Base-by-base conservation (phyloP, 2,329 filamentous ascomycete genomes). In the Nemania diffusa region DNA sequence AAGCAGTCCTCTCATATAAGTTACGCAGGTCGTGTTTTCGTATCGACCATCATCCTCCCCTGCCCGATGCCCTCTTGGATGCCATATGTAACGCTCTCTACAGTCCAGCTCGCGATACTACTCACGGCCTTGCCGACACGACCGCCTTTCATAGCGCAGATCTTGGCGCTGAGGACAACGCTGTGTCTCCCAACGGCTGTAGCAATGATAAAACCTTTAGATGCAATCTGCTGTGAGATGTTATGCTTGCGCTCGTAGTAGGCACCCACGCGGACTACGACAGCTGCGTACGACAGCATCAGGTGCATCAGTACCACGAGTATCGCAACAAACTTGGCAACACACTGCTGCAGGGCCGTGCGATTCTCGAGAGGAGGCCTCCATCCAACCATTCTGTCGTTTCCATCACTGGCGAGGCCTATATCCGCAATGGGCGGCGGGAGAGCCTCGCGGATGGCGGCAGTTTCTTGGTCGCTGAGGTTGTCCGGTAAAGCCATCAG, bases 181-280 rank as follows among this genome's bases (percentile, higher is more conserved):
- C 86, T 81, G 17, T 82, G 79, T 64, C 84, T 84, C 2, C 88
- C 85, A 50, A 90, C 71, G 55, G 77, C 78, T 69, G 89, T 85
- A 3, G 86, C 85, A 1, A 85, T 81, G 53, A 82, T 81, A 34
- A 90, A 78, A 5, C 87, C 80, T 24, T 81, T 80, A 7, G 82
- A 81, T 20, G 90, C 77, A 1, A 90, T 69, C 26, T 85, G 84
- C 73, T 90, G 85, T 0, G 85, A 88, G 67, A 94, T 82, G 69
- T 86, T 87, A 78, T 93, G 87, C 71, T 88, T 84, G 17, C 89
- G 85, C 75, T 94, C 91, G 69, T 90, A 90, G 56, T 84, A 81
- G 69, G 89, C 90, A 17, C 85, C 81, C 17, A 84, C 78, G 17
- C 82, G 81, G 15, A 90, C 71, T 13, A 91, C 76, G 4, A 84